These are phyloP conservation scores for Cyberlindnera maritima DNA, from an alignment of 805 yeast genomes.

Conservation along the genomic window DNA sequence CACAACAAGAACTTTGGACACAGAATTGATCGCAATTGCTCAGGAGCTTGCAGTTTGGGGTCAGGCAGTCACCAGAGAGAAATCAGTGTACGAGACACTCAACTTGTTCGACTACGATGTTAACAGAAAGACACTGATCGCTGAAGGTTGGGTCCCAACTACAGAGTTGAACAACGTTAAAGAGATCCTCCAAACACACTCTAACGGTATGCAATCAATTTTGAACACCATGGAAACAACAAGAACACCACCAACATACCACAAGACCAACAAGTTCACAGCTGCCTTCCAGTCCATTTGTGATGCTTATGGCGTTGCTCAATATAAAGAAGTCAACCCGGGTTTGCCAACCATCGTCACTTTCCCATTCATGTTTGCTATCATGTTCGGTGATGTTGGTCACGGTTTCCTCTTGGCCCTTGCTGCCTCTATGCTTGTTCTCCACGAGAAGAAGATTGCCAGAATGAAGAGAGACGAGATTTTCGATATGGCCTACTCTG, in stretches of 20 bases:
- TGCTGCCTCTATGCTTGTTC: slow-evolving; percentile 68
- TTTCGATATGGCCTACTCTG: slow-evolving; percentile 92
- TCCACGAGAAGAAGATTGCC: slow-evolving; percentile 69
- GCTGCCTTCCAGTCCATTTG: slow-evolving; percentile 89
- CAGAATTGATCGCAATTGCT: slow-evolving; percentile 79
- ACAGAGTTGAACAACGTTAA: slow-evolving; percentile 59
- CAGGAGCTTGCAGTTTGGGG: slow-evolving; percentile 75
- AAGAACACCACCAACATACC: slow-evolving; percentile 91
- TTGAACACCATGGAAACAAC: slow-evolving; percentile 64
- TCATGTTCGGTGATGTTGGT: slow-evolving; percentile 98
- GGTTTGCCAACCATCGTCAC: slow-evolving; percentile 93
- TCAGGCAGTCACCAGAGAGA: slow-evolving; percentile 67
- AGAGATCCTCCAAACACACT: slow-evolving; percentile 66
- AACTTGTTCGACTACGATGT: slow-evolving; percentile 75
- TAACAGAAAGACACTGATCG: slow-evolving; percentile 78
- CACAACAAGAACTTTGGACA: slow-evolving; percentile 64
- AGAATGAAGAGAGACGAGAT: slow-evolving; percentile 82
- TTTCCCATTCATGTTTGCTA: slow-evolving; percentile 97
- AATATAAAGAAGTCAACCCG: slow-evolving; percentile 93
- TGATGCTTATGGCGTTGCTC: slow-evolving; percentile 93
- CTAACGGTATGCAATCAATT: slow-evolving; percentile 55
- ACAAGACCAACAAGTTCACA: slow-evolving; percentile 92
- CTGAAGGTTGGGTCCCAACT: slow-evolving; percentile 96
- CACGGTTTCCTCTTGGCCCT: slow-evolving; percentile 84
- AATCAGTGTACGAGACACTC: slow-evolving; percentile 76